phyloP scores from a whole-genome alignment of 305 asterid species.

The Rubia occidens region DNA sequence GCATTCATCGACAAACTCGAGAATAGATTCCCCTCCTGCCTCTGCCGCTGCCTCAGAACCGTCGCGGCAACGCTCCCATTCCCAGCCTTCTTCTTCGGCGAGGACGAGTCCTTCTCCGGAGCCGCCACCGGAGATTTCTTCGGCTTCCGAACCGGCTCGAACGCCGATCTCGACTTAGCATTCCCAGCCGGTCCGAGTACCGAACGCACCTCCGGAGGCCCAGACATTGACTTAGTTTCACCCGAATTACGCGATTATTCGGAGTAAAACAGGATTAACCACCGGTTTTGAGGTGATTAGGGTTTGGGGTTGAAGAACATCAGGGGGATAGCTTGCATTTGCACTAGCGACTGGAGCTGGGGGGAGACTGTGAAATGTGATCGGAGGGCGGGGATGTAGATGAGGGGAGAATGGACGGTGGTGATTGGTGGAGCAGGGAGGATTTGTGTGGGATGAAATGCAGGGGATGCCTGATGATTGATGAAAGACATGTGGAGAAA shows the following conservation, averaged over 20 bases:
- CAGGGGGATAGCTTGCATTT: background rate
- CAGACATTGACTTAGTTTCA: conserved; percentile 47
- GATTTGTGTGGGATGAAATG: background rate
- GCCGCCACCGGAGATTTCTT: conserved; percentile 39
- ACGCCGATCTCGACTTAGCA: conserved; percentile 57
- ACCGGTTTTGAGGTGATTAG: background rate
- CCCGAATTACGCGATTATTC: background rate
- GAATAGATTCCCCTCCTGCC: conserved; percentile 28
- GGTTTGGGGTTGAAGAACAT: conserved; percentile 22
- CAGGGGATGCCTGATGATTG: conserved; percentile 10
- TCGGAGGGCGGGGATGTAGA: background rate
- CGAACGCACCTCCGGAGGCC: conserved; percentile 61
- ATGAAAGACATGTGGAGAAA: conserved; percentile 2
- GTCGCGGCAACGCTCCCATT: conserved; percentile 28
- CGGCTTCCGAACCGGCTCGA: conserved; percentile 47
- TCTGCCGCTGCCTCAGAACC: conserved; percentile 47
- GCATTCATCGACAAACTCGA: conserved; percentile 60
- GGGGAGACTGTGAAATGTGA: background rate
- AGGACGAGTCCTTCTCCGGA: conserved; percentile 28
- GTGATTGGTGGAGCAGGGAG: background rate
- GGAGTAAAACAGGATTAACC: conserved; percentile 10
- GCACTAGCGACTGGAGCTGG: background rate
- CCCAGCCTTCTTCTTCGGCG: conserved; percentile 32
- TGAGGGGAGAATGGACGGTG: conserved; percentile 13
- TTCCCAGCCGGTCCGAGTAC: conserved; percentile 75